Percentiles rank a stretch among this genome's conserved stretches.
These are phyloP conservation scores for Tuber borchii DNA, from an alignment of 495 filamentous ascomycete species.

Conservation along the genomic window DNA sequence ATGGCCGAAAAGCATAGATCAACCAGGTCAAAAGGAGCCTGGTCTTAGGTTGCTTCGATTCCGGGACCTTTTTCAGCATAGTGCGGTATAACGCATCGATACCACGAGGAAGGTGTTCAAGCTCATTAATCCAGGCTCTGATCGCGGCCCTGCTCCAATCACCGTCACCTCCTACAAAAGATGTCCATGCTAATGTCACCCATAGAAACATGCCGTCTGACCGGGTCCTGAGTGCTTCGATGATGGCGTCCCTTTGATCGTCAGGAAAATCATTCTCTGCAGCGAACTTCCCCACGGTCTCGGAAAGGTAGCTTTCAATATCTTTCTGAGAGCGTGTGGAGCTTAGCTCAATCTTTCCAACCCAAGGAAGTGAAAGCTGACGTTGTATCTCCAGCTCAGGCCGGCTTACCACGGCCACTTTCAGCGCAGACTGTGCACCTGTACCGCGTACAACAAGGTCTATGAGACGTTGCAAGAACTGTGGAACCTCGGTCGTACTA, in stretches of 20 bases:
- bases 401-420: neutral
- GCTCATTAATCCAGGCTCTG: neutral
- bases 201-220: slow-evolving; percentile 14
- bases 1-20: slow-evolving; percentile 9
- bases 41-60: neutral
- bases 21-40: slow-evolving; percentile 11
- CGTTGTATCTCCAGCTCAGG: neutral
- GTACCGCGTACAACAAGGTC: neutral
- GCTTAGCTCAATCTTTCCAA: neutral
- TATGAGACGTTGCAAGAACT: neutral
- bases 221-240: neutral
- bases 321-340: neutral
- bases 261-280: neutral
- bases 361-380: neutral
- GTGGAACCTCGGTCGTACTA: neutral
- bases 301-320: neutral
- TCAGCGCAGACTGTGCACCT: neutral
- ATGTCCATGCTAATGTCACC: slow-evolving; percentile 7
- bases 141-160: neutral
- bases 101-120: slow-evolving; percentile 6
- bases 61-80: slow-evolving; percentile 2
- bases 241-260: neutral
- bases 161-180: neutral
- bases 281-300: slow-evolving; percentile 1
- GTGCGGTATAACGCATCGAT: slow-evolving; percentile 11